phyloP scores from a whole-genome alignment of 352 stramenopile species.

The Phytophthora aleatoria region DNA sequence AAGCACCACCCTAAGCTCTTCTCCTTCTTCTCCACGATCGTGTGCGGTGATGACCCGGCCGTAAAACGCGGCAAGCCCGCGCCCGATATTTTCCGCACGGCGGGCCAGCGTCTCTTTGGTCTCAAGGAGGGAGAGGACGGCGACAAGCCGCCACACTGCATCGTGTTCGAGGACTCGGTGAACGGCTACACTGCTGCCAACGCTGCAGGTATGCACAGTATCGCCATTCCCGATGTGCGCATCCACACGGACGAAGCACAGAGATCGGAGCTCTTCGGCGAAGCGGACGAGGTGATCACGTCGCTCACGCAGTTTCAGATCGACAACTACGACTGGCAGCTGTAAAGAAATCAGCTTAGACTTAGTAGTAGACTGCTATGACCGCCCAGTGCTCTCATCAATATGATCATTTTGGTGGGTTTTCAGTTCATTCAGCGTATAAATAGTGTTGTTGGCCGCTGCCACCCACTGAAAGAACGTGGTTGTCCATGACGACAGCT shows the following conservation, averaged over 20 bases:
- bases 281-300: constrained; percentile 68
- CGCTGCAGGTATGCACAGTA: constrained; percentile 66
- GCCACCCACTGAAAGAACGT: background rate
- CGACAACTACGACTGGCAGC: constrained; percentile 57
- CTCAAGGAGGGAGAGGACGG: constrained; percentile 37
- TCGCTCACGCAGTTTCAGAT: constrained; percentile 66
- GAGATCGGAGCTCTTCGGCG: constrained; percentile 49
- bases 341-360: constrained; percentile 22
- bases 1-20: constrained; percentile 75
- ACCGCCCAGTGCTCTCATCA: constrained; percentile 20
- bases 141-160: constrained; percentile 43
- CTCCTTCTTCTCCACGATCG: constrained; percentile 72
- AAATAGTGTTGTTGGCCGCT: constrained; percentile 24
- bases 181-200: constrained; percentile 70
- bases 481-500: constrained; percentile 12
- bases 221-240: constrained; percentile 72
- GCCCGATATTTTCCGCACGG: constrained; percentile 82
- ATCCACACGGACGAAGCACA: constrained; percentile 59
- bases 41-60: constrained; percentile 75
- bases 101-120: constrained; percentile 58
- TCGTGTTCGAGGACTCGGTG: constrained; percentile 84
- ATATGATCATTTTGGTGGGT: constrained; percentile 17
- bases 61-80: constrained; percentile 75
- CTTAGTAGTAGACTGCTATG: background rate
- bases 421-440: constrained; percentile 3